Base-by-base conservation (phyloP, 139 green algal genomes). In the Micractinium conductrix region DNA sequence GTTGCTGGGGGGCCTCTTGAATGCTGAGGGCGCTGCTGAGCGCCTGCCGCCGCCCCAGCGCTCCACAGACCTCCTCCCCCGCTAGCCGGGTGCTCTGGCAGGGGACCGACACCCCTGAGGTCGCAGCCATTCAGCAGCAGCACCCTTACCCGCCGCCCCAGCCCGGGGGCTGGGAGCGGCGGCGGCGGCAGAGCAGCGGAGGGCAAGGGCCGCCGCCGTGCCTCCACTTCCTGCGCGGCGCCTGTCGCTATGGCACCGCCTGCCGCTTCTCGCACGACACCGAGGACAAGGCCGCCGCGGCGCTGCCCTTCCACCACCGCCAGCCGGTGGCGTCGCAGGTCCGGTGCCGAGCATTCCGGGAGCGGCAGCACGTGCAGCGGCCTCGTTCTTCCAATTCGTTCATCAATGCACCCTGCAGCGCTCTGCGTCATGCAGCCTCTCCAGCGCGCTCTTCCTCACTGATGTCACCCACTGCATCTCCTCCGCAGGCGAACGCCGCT, bases 221-320 rank as follows among this genome's bases (percentile, higher is more conserved):
- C 76, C 33, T 55, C 1, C 83, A 78, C 70, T 85, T 69, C 65
- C 48, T 74, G 62, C 84, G 85, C 24, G 87, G 87, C 38, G 45
- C 28, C 33, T 91, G 88, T 67, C 80, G 76, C 22, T 85, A 72
- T 19, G 85, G 85, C 44, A 62, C 42, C 33, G 14, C 44, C 35
- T 90, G 88, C 73, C 79, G 79, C 16, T 85, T 78, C 37, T 68
- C 62, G 0, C 85, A 89, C 67, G 55, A 48, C 10, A 38, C 44
- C 2, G 30, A 19, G 1, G 72, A 42, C 26, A 2, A 30, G 2
- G 30, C 42, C 0, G 30, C 30, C 22, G 55, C 40, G 6, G 55
- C 58, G 16, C 60, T 75, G 21, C 81, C 72, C 5, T 68, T 81
- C 62, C 50, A 86, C 14, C 30, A 81, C 24, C 72, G 81, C 6